Conservation (phyloP, 192 early-diverging fungal genomes). For the Coemansia sp. region DNA sequence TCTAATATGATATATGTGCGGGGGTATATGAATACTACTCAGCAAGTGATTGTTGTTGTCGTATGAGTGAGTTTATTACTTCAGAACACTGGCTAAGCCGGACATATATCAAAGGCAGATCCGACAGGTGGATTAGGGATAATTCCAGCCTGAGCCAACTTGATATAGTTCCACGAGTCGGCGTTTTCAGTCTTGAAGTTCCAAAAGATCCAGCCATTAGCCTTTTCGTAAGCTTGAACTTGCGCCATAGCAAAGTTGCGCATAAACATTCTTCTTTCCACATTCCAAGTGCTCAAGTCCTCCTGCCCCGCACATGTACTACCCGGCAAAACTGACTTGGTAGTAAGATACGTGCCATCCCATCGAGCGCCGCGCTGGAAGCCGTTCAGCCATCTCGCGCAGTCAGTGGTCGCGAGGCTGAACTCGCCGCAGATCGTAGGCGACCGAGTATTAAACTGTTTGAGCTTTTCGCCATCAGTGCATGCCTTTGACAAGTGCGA, state of each 20-base stretch:
- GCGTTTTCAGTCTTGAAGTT: constrained; percentile 58
- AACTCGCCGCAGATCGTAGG: constrained; percentile 71
- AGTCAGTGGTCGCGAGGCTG: constrained; percentile 70
- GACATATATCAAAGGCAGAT: constrained; percentile 18
- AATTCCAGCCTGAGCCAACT: constrained; percentile 35
- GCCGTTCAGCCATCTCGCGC: constrained; percentile 70
- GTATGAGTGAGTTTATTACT: neutral
- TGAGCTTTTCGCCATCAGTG: constrained; percentile 30
- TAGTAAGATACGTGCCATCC: constrained; percentile 58
- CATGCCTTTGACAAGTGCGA: constrained; percentile 39
- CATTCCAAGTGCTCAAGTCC: constrained; percentile 35
- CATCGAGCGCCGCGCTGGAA: constrained; percentile 59
- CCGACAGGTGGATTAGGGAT: constrained; percentile 46
- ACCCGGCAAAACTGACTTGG: constrained; percentile 1
- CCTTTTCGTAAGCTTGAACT: constrained; percentile 62
- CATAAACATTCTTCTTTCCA: constrained; percentile 53
- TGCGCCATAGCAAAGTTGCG: constrained; percentile 58
- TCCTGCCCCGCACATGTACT: constrained; percentile 29
- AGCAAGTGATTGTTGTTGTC: neutral
- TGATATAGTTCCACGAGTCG: constrained; percentile 57
- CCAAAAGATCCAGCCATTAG: constrained; percentile 61
- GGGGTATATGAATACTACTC: neutral
- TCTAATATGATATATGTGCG: neutral
- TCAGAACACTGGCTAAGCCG: neutral
- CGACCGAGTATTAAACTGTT: constrained; percentile 27